Percentiles rank a stretch among this genome's conserved stretches.
These are phyloP conservation scores for Rosa hybrid DNA, from an alignment of 331 rosid genomes.

Conservation along the genomic window DNA sequence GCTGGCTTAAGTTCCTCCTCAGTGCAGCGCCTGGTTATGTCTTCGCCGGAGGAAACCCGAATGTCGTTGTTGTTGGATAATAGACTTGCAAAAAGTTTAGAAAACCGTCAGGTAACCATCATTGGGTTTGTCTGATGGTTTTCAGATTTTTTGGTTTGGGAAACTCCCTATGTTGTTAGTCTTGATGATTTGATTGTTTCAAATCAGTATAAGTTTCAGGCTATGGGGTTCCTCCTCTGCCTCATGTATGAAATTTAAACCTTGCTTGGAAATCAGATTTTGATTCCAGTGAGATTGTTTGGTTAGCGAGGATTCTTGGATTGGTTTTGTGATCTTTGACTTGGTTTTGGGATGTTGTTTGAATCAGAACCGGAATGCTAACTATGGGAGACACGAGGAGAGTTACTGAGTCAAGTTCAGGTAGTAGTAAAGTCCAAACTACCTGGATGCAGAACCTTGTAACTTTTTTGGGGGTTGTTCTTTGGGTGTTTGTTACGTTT, in stretches of 20 bases:
- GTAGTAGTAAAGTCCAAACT: conserved; percentile 40
- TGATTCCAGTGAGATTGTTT: neutral
- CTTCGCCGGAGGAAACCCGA: too few relatives aligned
- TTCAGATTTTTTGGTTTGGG: conserved; percentile 64
- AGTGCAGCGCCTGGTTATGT: too few relatives aligned
- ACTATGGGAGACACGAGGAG: conserved; percentile 73
- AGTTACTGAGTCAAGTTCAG: conserved; percentile 71
- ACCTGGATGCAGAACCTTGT: too few relatives aligned
- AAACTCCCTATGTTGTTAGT: conserved; percentile 59
- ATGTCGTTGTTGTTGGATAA: too few relatives aligned
- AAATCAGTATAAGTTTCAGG: conserved; percentile 52
- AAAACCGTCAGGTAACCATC: neutral
- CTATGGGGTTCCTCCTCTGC: conserved; percentile 81
- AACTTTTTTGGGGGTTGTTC: too few relatives aligned
- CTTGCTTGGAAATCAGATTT: neutral
- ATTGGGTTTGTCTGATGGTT: conserved; percentile 42
- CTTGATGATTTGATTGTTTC: conserved; percentile 69
- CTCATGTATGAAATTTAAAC: conserved; percentile 46
- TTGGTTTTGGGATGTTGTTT: conserved; percentile 46
- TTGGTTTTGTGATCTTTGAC: conserved; percentile 34
- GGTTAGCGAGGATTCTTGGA: too few relatives aligned
- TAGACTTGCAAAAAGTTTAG: too few relatives aligned
- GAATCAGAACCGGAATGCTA: conserved; percentile 77
- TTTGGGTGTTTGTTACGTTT: conserved; percentile 10
- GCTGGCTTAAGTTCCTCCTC: too few relatives aligned